phyloP scores from a whole-genome alignment of 2,329 filamentous ascomycete species.

The Colletotrichum limetticola region DNA sequence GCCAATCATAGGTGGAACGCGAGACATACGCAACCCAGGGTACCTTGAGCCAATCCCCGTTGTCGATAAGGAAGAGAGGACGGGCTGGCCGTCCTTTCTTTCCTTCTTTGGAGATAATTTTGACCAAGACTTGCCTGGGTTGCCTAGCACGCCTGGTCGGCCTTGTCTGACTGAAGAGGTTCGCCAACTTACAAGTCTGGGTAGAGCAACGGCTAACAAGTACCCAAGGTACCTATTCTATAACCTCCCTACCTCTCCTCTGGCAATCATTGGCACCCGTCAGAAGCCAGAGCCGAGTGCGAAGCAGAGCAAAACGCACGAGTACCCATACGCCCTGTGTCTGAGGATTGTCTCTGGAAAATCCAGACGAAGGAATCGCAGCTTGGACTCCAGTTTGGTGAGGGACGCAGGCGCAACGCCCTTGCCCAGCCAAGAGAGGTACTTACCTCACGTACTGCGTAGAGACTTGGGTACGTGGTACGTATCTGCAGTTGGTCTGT shows the following conservation, averaged over 20 bases:
- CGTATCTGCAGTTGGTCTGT: background rate
- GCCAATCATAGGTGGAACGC: conserved; percentile 3
- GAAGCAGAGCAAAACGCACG: background rate
- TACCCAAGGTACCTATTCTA: background rate
- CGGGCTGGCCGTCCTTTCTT: background rate
- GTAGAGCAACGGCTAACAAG: background rate
- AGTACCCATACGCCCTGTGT: conserved; percentile 22
- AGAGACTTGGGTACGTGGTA: conserved; percentile 1
- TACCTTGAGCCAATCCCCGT: background rate
- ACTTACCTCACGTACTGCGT: background rate
- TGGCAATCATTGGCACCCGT: background rate
- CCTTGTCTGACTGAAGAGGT: conserved; percentile 1
- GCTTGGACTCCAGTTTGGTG: background rate
- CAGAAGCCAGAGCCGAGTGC: conserved; percentile 1
- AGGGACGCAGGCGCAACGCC: background rate
- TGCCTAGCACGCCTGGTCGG: background rate
- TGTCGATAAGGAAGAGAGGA: background rate
- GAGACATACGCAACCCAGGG: background rate
- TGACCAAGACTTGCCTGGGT: too few species aligned
- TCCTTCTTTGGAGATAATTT: background rate
- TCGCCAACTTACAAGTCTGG: background rate
- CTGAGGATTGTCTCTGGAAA: conserved; percentile 16
- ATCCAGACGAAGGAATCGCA: conserved; percentile 4
- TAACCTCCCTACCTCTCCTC: background rate
- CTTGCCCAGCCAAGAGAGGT: background rate